phyloP scores from a whole-genome alignment of 2,329 filamentous ascomycete species.

The Tympanopsis confertula region DNA sequence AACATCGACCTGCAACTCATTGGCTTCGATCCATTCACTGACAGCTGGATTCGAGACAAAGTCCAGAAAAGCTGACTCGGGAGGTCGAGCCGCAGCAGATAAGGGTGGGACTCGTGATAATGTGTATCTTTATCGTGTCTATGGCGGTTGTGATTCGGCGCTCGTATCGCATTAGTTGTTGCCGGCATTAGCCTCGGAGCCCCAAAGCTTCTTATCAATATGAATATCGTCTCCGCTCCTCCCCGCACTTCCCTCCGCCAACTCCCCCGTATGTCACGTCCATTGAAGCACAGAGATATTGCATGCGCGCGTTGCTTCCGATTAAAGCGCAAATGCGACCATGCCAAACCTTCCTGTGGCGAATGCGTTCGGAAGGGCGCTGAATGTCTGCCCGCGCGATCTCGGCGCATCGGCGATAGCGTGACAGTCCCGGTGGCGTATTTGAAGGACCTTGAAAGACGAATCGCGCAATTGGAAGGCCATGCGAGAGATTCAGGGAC shows the following conservation, averaged over 20 bases:
- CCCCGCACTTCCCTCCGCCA: too few relatives aligned
- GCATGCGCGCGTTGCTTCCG: neutral
- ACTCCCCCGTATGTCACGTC: too few relatives aligned
- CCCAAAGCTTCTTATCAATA: too few relatives aligned
- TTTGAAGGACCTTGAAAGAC: neutral
- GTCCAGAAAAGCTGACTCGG: too few relatives aligned
- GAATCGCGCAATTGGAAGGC: neutral
- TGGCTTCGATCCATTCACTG: neutral
- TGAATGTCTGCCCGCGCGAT: neutral
- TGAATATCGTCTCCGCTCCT: too few relatives aligned
- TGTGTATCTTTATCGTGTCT: too few relatives aligned
- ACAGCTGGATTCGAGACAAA: neutral
- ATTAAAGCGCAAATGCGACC: neutral
- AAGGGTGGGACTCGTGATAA: too few relatives aligned
- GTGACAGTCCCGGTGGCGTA: neutral
- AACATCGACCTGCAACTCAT: neutral
- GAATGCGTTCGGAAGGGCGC: neutral
- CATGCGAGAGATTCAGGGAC: neutral
- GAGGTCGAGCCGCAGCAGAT: too few relatives aligned
- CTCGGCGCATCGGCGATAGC: neutral
- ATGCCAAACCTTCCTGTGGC: neutral
- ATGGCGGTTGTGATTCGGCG: too few relatives aligned
- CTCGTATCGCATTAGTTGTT: too few relatives aligned
- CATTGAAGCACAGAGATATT: neutral
- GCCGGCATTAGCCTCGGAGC: too few relatives aligned